These are phyloP conservation scores for Cladosporium oxysporum DNA, from an alignment of 2,329 filamentous ascomycete species.

Conservation along the genomic window DNA sequence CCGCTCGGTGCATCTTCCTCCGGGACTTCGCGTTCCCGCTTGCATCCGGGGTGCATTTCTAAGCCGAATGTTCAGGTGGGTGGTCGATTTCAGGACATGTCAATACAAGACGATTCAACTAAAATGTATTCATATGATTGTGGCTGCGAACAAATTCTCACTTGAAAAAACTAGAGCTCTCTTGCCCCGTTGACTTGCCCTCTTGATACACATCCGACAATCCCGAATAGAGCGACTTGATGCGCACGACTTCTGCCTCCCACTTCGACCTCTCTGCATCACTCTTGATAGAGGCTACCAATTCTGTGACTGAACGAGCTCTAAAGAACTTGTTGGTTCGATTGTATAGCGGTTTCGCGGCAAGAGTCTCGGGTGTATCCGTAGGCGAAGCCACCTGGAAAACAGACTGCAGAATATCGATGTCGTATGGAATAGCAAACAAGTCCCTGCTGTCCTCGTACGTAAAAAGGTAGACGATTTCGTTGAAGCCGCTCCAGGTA, in stretches of 20 bases:
- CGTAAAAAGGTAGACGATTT: too few relatives aligned
- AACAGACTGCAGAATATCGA: not conserved
- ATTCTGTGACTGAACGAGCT: not conserved
- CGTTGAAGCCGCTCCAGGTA: too few relatives aligned
- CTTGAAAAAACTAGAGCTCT: not conserved
- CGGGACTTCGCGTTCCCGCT: not conserved
- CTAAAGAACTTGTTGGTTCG: not conserved
- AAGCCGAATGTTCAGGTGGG: not conserved
- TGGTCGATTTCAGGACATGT: not conserved
- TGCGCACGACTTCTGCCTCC: not conserved
- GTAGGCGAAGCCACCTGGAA: not conserved
- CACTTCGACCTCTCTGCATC: not conserved
- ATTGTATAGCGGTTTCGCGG: not conserved
- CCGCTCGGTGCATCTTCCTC: not conserved
- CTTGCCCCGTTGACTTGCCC: not conserved
- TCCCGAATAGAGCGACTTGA: not conserved
- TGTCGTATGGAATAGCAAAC: not conserved
- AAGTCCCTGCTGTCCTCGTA: too few relatives aligned
- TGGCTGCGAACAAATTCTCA: not conserved
- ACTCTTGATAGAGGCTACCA: not conserved
- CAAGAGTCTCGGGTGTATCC: not conserved
- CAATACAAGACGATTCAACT: not conserved
- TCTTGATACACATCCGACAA: too few relatives aligned
- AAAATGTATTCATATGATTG: not conserved
- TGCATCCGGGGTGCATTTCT: constrained; percentile 2